Base-by-base conservation (phyloP, 805 yeast genomes). In the Candida sphagnicola region DNA sequence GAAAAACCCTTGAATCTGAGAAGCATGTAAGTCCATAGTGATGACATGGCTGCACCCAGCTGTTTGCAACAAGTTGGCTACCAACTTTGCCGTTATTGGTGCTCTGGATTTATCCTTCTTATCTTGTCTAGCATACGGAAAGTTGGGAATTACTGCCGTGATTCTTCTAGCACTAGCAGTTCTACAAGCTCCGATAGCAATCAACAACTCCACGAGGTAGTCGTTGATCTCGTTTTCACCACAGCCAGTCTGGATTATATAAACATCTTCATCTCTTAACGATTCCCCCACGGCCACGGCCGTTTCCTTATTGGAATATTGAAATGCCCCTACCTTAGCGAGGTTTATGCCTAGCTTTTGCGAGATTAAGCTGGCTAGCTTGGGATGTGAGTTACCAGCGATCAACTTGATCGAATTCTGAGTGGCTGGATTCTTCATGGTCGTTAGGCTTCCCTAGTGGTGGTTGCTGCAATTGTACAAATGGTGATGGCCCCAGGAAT, bases 41-140 rank as follows among this genome's bases (percentile, higher is more conserved):
- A 85, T 85, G 16, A 85, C 87, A 60, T 85, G 95, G 54, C 83
- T 80, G 61, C 91, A 85, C 2, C 95, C 95, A 10, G 93, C 90
- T 12, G 91, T 82, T 19, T 85, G 80, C 39, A 85, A 62, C 78
- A 85, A 74, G 53, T 85, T 85, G 14, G 95, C 93, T 76, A 85
- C 80, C 46, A 85, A 70, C 59, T 85, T 85, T 32, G 93, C 93
- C 12, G 93, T 84, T 47, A 85, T 83, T 38, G 91, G 91, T 13
- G 93, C 93, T 59, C 95, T 74, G 38, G 85, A 77, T 56, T 85
- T 85, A 57, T 85, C 95, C 63, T 85, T 85, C 58, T 87, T 74
- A 58, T 85, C 95, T 60, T 85, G 95, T 67, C 95, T 77, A n/a
- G 93, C 93, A 50, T 85, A 85, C 8, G 90, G 90, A 61, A 83